These are phyloP conservation scores for Cyclotella atomus DNA, from an alignment of 108 stramenopile species.

Conservation along the genomic window DNA sequence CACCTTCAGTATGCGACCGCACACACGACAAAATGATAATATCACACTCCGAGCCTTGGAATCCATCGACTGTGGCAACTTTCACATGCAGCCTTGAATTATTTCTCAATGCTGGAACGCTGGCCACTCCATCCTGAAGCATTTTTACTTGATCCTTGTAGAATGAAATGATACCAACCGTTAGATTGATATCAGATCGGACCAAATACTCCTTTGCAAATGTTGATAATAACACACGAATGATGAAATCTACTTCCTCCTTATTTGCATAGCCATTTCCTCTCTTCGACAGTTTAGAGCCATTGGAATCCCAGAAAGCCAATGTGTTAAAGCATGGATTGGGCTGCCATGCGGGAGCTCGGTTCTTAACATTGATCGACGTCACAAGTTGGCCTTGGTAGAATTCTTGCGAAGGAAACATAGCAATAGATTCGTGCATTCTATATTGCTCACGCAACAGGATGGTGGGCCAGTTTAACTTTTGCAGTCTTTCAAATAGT, in stretches of 20 bases:
- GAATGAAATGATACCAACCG: slow-evolving; percentile 61
- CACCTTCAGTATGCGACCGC: slow-evolving; percentile 39
- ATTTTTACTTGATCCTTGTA: slow-evolving; percentile 59
- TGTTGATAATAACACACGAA: slow-evolving; percentile 27
- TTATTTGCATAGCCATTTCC: slow-evolving; percentile 42
- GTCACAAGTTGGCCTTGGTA: slow-evolving; percentile 58
- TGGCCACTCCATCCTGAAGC: slow-evolving; percentile 22
- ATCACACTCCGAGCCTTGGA: slow-evolving; percentile 54
- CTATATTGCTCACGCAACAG: slow-evolving; percentile 88
- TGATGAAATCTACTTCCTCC: slow-evolving; percentile 55
- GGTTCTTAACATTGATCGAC: slow-evolving; percentile 28
- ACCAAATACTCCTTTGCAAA: slow-evolving; percentile 23
- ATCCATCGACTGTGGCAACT: slow-evolving; percentile 56
- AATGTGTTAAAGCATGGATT: slow-evolving; percentile 44
- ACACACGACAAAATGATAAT: slow-evolving; percentile 56
- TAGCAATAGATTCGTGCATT: slow-evolving; percentile 67
- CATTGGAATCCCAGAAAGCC: slow-evolving; percentile 44
- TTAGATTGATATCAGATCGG: slow-evolving; percentile 16
- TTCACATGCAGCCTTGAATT: slow-evolving; percentile 34
- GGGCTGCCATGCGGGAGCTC: slow-evolving; percentile 31
- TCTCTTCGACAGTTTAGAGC: slow-evolving; percentile 14
- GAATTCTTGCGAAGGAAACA: slow-evolving; percentile 66
- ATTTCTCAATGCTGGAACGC: slow-evolving; percentile 15
- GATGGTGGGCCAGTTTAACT: slow-evolving; percentile 61
- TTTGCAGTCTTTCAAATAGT: slow-evolving; percentile 83